phyloP scores from a whole-genome alignment of 2,329 filamentous ascomycete species.

The Tolypocladium pustulatum region DNA sequence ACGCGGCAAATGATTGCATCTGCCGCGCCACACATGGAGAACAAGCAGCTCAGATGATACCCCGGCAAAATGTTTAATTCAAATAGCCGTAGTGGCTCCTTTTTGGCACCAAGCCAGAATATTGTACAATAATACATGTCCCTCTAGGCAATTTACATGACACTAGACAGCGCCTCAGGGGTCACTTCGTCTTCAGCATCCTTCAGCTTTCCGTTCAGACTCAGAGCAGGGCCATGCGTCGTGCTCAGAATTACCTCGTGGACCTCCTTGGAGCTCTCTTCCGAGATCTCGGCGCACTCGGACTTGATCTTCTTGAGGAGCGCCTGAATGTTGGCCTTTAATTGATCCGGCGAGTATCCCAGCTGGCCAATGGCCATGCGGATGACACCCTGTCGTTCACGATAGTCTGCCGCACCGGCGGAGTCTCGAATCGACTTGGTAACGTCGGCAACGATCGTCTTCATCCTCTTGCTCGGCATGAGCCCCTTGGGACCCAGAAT shows the following conservation, averaged over 20 bases:
- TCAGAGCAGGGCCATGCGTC: slow-evolving; percentile 78
- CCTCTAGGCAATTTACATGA: slow-evolving; percentile 33
- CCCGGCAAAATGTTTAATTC: slow-evolving; percentile 8
- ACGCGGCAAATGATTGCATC: slow-evolving; percentile 21
- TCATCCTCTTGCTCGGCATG: slow-evolving; percentile 84
- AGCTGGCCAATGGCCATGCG: slow-evolving; percentile 86
- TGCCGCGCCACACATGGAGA: not conserved
- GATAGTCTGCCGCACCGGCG: slow-evolving; percentile 75
- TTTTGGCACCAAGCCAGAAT: slow-evolving; percentile 16
- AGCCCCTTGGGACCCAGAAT: slow-evolving; percentile 80
- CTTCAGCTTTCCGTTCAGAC: slow-evolving; percentile 69
- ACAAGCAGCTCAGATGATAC: slow-evolving; percentile 15
- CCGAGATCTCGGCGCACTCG: slow-evolving; percentile 63
- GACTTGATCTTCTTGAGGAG: slow-evolving; percentile 69
- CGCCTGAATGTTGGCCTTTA: slow-evolving; percentile 73
- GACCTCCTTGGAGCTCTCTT: slow-evolving; percentile 31
- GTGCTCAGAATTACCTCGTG: slow-evolving; percentile 70
- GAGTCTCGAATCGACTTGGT: slow-evolving; percentile 66
- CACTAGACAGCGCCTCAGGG: slow-evolving; percentile 38
- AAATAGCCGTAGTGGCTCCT: not conserved
- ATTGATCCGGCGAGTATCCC: slow-evolving; percentile 75
- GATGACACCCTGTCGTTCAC: slow-evolving; percentile 75
- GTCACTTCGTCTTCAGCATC: slow-evolving; percentile 47
- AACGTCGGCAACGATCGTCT: slow-evolving; percentile 80
- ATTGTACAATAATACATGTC: slow-evolving; percentile 26